Evolutionary conservation across 2,329 filamentous ascomycete species (phyloP), one percentile per base, ranked within the genome.

Genomic region (Truncatella angustata): DNA sequence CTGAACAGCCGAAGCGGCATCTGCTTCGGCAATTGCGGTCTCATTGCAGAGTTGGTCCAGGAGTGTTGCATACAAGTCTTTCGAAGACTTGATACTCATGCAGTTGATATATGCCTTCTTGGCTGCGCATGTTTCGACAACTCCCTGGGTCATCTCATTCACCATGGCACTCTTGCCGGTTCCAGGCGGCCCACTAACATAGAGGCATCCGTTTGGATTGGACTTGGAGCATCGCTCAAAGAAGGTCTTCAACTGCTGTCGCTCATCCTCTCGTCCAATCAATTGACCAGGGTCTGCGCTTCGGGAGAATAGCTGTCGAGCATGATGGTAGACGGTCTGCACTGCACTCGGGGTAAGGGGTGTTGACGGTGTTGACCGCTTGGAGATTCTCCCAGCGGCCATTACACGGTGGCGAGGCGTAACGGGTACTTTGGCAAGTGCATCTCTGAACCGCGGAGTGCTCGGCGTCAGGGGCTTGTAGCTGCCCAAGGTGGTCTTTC

Each of bases 101-200:
- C 94, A 99, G 68, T 99, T 99, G 77, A 99, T 81, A 64, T 92
- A 93, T 2, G 86, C 85, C 49, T 86, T 85, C 62, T 83, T 85
- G 49, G 94, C 75, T 4, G 74, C 69, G 14, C 78, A 73, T 30
- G 74, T 73, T 4, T 73, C 66, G 10, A 74, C 73, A 45, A 87
- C 71, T 39, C 84, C 76, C 44, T 82, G 74, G 44, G 88, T 88
- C 47, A 96, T 82, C 66, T 95, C 87, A 56, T 86, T 86, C 56
- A 97, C 85, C 77, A 97, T 87, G 26, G 94, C 94, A 68, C 92
- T 97, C 74, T 99, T 99, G 50, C 94, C 94, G 0, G 94, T 99
- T 10, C 94, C 94, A 2, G 94, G 94, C 4, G 94, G 94, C 0
- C 94, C 94, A 61, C 92, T 97, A 59, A 99, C 87, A 66, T 99